phyloP scores from a whole-genome alignment of 2,329 filamentous ascomycete species.

The Colletotrichum phormii region DNA sequence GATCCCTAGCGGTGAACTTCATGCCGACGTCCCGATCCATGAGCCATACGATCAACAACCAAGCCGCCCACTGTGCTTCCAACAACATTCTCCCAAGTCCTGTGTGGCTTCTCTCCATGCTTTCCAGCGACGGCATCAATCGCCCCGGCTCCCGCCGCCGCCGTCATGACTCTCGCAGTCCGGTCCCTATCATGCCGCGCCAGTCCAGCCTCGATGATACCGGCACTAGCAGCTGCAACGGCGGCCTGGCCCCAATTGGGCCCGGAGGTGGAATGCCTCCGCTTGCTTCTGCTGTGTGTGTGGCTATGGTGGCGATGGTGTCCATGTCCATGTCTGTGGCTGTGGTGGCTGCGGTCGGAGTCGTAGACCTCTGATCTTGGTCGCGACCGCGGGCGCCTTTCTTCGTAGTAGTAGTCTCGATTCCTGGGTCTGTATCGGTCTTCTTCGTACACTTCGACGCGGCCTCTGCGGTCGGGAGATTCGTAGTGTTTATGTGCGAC shows the following conservation, averaged over 20 bases:
- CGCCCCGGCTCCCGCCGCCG: slow-evolving; percentile 20
- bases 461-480: slow-evolving; percentile 1
- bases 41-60: slow-evolving; percentile 13
- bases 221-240: slow-evolving; percentile 26
- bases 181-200: slow-evolving; percentile 21
- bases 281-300: background rate
- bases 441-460: background rate
- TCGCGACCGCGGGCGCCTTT: background rate
- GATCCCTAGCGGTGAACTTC: background rate
- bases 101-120: slow-evolving; percentile 13
- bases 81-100: slow-evolving; percentile 18
- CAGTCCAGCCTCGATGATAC: slow-evolving; percentile 22
- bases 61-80: slow-evolving; percentile 16
- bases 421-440: background rate
- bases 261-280: slow-evolving; percentile 11
- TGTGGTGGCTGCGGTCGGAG: background rate
- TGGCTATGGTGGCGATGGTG: background rate
- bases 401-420: slow-evolving; percentile 5
- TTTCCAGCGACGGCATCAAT: slow-evolving; percentile 16
- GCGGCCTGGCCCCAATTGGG: slow-evolving; percentile 18
- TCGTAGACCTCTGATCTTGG: background rate
- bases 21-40: background rate
- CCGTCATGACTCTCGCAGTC: slow-evolving; percentile 20
- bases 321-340: background rate
- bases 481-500: background rate